phyloP scores from a whole-genome alignment of 169 alveolate genomes.

The Eimeria tenella region DNA sequence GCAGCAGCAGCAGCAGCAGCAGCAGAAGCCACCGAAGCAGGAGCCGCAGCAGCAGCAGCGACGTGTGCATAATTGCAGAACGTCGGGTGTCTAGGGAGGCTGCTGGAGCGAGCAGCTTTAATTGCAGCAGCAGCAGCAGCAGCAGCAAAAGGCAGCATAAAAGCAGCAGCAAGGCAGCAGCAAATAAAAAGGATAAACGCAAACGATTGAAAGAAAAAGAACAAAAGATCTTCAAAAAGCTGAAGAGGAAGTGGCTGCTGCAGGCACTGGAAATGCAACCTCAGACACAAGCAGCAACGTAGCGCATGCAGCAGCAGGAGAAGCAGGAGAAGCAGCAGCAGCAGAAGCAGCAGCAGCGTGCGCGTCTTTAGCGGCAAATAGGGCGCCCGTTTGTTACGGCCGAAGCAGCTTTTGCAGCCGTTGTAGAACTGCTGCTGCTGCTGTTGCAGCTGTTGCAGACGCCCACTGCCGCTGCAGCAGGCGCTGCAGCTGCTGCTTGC shows the following conservation, averaged over 20 bases:
- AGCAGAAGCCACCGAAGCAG: too few species aligned
- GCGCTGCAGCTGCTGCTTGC: too few species aligned
- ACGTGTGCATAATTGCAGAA: neutral
- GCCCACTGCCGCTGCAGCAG: too few species aligned
- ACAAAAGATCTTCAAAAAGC: neutral
- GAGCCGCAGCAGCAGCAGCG: neutral
- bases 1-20: neutral
- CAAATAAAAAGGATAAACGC: neutral
- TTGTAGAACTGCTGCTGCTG: too few species aligned
- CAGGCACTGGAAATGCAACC: neutral
- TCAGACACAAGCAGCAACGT: neutral
- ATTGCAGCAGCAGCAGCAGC: too few species aligned
- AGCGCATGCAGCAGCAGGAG: neutral
- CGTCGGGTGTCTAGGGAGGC: neutral
- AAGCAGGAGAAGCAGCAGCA: too few species aligned
- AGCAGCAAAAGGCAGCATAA: neutral
- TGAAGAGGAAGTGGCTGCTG: slow-evolving; percentile 15
- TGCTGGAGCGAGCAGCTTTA: neutral
- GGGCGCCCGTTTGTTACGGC: too few species aligned
- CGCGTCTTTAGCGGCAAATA: too few species aligned
- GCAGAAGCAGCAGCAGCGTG: neutral
- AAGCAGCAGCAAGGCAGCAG: neutral
- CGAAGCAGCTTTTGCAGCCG: too few species aligned
- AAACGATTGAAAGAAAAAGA: neutral
- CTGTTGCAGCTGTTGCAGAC: too few species aligned